Conservation (phyloP, 768 basidiomycete genomes). For the Tylopilus sp. region DNA sequence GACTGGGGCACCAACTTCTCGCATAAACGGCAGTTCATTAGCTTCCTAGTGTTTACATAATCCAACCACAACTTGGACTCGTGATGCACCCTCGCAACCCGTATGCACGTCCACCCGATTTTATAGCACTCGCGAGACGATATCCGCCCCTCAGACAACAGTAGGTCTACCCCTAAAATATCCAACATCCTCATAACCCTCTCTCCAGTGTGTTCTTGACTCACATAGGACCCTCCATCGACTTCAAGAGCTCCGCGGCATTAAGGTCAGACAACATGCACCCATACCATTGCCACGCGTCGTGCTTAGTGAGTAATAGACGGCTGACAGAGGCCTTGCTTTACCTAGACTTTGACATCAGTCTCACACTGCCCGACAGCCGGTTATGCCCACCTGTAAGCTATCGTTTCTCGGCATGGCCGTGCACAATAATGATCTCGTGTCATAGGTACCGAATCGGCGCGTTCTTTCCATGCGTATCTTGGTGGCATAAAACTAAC, state of each 20-base stretch:
- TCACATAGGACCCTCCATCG: conserved; percentile 44
- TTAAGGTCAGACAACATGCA: conserved; percentile 49
- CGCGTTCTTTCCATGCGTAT: conserved; percentile 18
- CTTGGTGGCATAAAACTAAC: not conserved
- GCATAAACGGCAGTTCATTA: too few relatives aligned
- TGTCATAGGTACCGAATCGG: conserved; percentile 68
- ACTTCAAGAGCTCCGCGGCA: conserved; percentile 71
- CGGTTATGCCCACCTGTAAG: conserved; percentile 86
- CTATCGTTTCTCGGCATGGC: not conserved
- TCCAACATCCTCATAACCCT: not conserved
- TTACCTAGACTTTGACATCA: conserved; percentile 66
- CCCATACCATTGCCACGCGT: not conserved
- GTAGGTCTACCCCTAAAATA: conserved; percentile 36
- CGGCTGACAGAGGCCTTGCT: conserved; percentile 78
- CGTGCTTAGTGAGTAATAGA: conserved; percentile 38
- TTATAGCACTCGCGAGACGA: conserved; percentile 48
- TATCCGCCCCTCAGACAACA: conserved; percentile 55
- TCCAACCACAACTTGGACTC: too few relatives aligned
- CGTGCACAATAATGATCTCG: not conserved
- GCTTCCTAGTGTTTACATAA: too few relatives aligned
- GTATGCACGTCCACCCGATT: conserved; percentile 53
- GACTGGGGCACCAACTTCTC: too few relatives aligned
- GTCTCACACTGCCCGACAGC: conserved; percentile 58
- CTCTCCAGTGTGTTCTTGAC: conserved; percentile 25
- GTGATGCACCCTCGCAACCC: conserved; percentile 48